Evolutionary conservation across 768 basidiomycete genomes (phyloP).

Genomic region (Daedalea quercina): DNA sequence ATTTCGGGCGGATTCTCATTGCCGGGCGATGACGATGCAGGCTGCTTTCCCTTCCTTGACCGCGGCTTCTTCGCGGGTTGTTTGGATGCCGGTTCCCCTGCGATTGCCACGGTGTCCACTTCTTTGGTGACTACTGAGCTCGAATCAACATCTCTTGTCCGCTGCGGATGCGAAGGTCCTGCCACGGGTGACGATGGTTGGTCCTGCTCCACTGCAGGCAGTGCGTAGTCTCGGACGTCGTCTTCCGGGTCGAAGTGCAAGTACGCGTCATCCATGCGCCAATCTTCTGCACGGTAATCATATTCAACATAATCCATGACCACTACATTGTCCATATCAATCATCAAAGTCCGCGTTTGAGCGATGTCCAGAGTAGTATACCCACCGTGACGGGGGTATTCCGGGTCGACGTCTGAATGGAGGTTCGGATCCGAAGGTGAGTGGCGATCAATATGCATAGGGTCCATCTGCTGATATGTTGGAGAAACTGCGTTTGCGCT

Average conservation of each 20-base stretch:
- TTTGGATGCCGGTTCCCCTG: neutral
- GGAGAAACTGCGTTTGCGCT: slow-evolving; percentile 27
- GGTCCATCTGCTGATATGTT: slow-evolving; percentile 3
- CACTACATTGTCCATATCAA: neutral
- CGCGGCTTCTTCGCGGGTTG: neutral
- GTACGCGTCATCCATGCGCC: slow-evolving; percentile 23
- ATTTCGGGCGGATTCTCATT: slow-evolving; percentile 12
- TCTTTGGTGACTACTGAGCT: neutral
- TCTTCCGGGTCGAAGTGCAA: slow-evolving; percentile 28
- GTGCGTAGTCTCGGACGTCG: neutral
- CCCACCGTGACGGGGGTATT: neutral
- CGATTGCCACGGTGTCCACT: neutral
- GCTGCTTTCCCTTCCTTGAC: slow-evolving; percentile 11
- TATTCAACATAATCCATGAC: neutral
- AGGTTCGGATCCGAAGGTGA: neutral
- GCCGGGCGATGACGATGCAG: neutral
- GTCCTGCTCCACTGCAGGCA: neutral
- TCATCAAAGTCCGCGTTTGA: no score
- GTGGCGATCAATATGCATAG: neutral
- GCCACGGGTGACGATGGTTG: neutral
- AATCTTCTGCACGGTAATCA: slow-evolving; percentile 3
- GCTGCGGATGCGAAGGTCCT: neutral
- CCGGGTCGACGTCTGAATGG: neutral
- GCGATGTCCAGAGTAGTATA: neutral
- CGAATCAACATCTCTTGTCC: no score